Conservation (phyloP, 441 rosid genomes). For the Populus hybrid region DNA sequence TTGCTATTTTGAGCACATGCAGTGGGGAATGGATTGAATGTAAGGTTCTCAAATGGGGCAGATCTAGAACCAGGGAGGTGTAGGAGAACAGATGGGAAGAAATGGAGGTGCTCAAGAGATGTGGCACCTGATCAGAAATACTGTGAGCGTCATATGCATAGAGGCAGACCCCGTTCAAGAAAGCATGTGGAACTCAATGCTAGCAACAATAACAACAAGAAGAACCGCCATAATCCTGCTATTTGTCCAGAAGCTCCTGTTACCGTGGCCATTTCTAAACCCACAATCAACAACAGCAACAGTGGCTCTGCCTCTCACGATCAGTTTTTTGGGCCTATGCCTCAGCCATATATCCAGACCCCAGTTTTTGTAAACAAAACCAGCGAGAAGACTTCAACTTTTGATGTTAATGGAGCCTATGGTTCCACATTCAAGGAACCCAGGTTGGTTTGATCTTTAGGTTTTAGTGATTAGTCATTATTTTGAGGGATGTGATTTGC, state of each 20-base stretch:
- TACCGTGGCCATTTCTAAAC: neutral
- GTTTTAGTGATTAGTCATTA: neutral
- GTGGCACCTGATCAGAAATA: slow-evolving; percentile 23
- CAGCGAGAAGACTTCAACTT: slow-evolving; percentile 8
- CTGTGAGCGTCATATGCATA: slow-evolving; percentile 25
- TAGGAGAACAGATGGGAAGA: slow-evolving; percentile 22
- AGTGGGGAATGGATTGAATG: neutral
- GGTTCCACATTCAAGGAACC: slow-evolving; percentile 22
- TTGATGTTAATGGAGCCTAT: slow-evolving; percentile 10
- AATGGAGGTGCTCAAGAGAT: slow-evolving; percentile 26
- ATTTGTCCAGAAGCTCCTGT: slow-evolving; percentile 3
- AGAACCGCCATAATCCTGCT: slow-evolving; percentile 22
- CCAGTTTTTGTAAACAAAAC: neutral
- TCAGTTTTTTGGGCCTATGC: neutral
- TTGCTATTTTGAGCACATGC: neutral
- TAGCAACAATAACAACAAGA: slow-evolving; percentile 24
- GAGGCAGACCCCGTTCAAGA: slow-evolving; percentile 29
- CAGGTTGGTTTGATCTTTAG: slow-evolving; percentile 22
- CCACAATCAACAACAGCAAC: neutral
- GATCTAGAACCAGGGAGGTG: slow-evolving; percentile 22
- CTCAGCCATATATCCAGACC: neutral
- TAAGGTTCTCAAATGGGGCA: slow-evolving; percentile 8
- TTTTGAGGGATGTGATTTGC: neutral
- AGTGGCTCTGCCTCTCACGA: neutral
- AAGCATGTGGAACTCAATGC: slow-evolving; percentile 54